Percentiles rank a stretch among this genome's conserved stretches.
phyloP scores from a whole-genome alignment of 1,284 basidiomycete genomes.

The Xerocomus amazonicus region DNA sequence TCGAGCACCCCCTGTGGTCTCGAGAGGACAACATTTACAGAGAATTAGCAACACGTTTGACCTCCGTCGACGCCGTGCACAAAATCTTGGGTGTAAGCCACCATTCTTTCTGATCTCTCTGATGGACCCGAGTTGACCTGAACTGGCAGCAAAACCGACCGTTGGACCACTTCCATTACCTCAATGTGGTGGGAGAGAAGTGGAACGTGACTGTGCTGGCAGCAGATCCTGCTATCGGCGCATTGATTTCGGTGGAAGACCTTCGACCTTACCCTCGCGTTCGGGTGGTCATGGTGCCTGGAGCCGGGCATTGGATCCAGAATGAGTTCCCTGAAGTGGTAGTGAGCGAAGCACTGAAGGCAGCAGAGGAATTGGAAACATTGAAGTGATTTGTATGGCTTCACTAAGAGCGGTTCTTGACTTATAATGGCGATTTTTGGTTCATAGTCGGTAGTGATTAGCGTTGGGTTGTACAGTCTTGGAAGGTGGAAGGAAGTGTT shows the following conservation, averaged over 20 bases:
- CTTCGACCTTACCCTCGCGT: slow-evolving; percentile 16
- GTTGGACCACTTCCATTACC: slow-evolving; percentile 15
- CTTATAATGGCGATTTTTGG: too few species aligned
- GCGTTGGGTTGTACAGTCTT: too few species aligned
- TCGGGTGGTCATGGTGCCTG: slow-evolving; percentile 13
- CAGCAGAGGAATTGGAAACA: slow-evolving; percentile 10
- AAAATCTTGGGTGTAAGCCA: slow-evolving; percentile 11
- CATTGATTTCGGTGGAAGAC: slow-evolving; percentile 6
- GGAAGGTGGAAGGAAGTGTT: too few species aligned
- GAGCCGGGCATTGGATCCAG: slow-evolving; percentile 25
- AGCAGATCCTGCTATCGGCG: slow-evolving; percentile 18
- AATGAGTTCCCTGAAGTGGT: slow-evolving; percentile 22
- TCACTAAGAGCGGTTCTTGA: too few species aligned
- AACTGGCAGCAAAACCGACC: slow-evolving; percentile 21
- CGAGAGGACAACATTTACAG: slow-evolving; percentile 14
- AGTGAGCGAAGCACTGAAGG: slow-evolving; percentile 24
- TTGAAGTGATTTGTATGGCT: not conserved
- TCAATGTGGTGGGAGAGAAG: slow-evolving; percentile 8
- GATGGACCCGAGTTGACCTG: not conserved
- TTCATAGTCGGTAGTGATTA: too few species aligned
- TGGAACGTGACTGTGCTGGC: slow-evolving; percentile 19
- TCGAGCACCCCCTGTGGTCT: slow-evolving; percentile 21
- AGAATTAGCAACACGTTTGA: slow-evolving; percentile 19
- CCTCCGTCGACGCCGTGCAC: slow-evolving; percentile 7
- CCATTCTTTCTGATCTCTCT: not conserved